phyloP scores from a whole-genome alignment of 202 grass and related monocot species.

The Digitaria exilis region DNA sequence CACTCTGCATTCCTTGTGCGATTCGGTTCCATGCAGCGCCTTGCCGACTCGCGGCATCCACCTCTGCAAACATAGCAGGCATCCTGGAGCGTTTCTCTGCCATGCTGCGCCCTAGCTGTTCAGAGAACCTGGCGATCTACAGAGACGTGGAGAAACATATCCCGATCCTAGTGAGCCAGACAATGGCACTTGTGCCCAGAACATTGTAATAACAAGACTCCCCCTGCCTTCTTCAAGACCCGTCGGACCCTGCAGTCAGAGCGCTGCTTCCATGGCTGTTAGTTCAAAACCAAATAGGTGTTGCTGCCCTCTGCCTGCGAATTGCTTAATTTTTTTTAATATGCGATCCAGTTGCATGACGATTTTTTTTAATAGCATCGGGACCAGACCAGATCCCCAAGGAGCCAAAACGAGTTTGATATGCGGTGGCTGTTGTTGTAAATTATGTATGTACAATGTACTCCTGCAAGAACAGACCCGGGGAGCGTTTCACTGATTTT shows the following conservation, averaged over 20 bases:
- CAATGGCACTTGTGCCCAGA: conserved; percentile 46
- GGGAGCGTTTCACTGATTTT: no score
- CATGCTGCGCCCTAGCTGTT: conserved; percentile 53
- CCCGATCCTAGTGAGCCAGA: conserved; percentile 46
- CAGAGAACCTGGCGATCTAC: conserved; percentile 55
- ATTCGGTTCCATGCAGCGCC: conserved; percentile 32
- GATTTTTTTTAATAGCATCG: conserved; percentile 3
- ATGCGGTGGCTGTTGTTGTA: no score
- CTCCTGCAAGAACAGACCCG: no score
- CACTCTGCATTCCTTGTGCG: not conserved
- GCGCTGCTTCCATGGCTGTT: not conserved
- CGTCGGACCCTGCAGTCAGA: not conserved
- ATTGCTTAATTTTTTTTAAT: not conserved
- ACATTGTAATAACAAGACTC: not conserved
- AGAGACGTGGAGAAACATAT: conserved; percentile 42
- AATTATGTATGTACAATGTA: no score
- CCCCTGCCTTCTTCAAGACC: not conserved
- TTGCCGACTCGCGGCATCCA: conserved; percentile 40
- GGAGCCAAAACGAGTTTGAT: no score
- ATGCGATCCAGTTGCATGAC: not conserved
- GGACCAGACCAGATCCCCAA: not conserved
- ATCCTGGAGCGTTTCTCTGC: conserved; percentile 48
- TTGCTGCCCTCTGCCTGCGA: not conserved
- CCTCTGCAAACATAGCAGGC: conserved; percentile 42
- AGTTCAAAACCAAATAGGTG: not conserved